phyloP scores from a whole-genome alignment of 306 rosid species.

The Dalbergia cochinchinensis region DNA sequence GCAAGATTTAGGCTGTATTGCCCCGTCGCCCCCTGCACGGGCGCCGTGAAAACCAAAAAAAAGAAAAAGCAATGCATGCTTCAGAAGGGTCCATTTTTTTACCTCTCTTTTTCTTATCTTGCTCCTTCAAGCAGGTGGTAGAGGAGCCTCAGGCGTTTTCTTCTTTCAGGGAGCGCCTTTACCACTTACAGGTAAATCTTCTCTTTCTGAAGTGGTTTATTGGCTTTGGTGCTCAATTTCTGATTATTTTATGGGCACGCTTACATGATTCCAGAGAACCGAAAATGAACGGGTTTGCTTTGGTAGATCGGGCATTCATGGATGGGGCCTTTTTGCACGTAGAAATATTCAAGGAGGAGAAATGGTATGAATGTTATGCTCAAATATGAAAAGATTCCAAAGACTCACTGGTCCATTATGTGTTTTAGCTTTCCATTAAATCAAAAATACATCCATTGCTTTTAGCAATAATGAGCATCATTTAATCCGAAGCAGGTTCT shows the following conservation, averaged over 20 bases:
- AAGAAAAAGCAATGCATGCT: neutral
- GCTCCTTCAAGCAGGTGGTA: constrained; percentile 57
- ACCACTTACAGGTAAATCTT: constrained; percentile 74
- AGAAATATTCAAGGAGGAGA: constrained; percentile 93
- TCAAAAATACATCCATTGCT: constrained; percentile 18
- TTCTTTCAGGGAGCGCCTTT: constrained; percentile 81
- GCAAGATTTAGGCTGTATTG: constrained; percentile 9
- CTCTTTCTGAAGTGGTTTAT: constrained; percentile 27
- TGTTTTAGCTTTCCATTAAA: constrained; percentile 39
- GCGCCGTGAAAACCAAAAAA: too few relatives aligned
- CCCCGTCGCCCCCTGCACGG: too few relatives aligned
- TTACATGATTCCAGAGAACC: constrained; percentile 68
- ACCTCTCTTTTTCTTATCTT: neutral
- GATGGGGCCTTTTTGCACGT: constrained; percentile 95
- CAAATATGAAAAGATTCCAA: constrained; percentile 22
- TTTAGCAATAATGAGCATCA: constrained; percentile 33
- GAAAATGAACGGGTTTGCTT: constrained; percentile 86
- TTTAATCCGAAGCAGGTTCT: constrained; percentile 67
- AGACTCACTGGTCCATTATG: constrained; percentile 21
- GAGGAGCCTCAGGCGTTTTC: constrained; percentile 73
- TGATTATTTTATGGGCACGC: constrained; percentile 41
- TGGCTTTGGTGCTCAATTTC: constrained; percentile 41
- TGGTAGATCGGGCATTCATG: constrained; percentile 97
- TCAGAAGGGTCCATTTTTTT: neutral
- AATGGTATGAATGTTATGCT: constrained; percentile 64